phyloP scores from a whole-genome alignment of 1,284 basidiomycete genomes.

The Malassezia cuniculi region DNA sequence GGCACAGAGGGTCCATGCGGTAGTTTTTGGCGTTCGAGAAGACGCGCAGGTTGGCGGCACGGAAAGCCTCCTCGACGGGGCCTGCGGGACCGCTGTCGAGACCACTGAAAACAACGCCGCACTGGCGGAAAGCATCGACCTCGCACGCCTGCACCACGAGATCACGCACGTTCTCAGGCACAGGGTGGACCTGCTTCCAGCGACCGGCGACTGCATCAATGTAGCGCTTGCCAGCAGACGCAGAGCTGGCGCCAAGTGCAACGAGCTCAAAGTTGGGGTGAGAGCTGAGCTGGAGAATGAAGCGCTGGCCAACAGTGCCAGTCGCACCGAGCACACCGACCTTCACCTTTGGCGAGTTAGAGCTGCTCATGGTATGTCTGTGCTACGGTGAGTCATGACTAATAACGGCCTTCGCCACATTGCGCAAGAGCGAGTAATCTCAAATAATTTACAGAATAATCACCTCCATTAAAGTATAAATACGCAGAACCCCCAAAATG shows the following conservation, averaged over 20 bases:
- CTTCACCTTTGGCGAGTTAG: constrained; percentile 51
- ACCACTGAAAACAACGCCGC: constrained; percentile 83
- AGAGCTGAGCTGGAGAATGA: constrained; percentile 71
- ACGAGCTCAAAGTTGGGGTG: constrained; percentile 87
- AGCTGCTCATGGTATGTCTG: too few species aligned
- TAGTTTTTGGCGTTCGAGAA: constrained; percentile 99
- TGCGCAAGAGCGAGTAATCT: background rate
- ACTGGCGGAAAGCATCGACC: constrained; percentile 65
- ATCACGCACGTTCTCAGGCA: constrained; percentile 59
- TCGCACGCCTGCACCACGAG: constrained; percentile 68
- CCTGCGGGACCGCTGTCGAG: constrained; percentile 87
- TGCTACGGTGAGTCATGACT: too few species aligned
- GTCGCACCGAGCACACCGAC: constrained; percentile 93
- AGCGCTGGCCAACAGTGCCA: constrained; percentile 53
- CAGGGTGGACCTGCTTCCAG: constrained; percentile 78
- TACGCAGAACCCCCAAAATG: background rate
- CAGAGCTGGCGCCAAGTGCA: constrained; percentile 73
- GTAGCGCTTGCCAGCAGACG: constrained; percentile 80
- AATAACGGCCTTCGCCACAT: constrained; percentile 13
- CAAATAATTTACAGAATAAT: background rate
- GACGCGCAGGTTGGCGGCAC: constrained; percentile 73
- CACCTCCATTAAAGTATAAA: constrained; percentile 8
- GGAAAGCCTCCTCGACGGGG: constrained; percentile 78
- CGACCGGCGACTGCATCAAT: constrained; percentile 54
- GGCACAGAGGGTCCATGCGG: constrained; percentile 82